Evolutionary conservation across 805 yeast genomes (phyloP).

Genomic region (Zygosaccharomyces kombuchaensis): DNA sequence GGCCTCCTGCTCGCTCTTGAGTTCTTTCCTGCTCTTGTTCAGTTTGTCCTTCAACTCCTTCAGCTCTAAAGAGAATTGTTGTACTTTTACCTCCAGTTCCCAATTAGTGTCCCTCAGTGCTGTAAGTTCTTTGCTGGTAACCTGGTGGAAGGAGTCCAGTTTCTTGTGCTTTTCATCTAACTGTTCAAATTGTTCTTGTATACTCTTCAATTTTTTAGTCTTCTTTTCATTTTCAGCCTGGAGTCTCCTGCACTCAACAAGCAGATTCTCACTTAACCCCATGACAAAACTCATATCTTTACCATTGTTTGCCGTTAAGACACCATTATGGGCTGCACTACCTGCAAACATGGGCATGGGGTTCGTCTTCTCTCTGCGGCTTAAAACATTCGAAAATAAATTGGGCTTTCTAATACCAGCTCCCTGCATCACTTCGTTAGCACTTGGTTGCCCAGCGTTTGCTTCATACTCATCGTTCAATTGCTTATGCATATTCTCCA

Average conservation of each 20-base stretch:
- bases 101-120: constrained; percentile 55
- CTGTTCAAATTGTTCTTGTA: constrained; percentile 42
- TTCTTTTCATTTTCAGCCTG: constrained; percentile 57
- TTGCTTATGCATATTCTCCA: constrained; percentile 25
- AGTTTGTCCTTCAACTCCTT: constrained; percentile 41
- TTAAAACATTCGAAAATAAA: constrained; percentile 12
- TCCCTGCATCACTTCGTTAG: constrained; percentile 4
- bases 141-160: constrained; percentile 18
- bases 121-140: constrained; percentile 13
- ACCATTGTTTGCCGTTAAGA: constrained; percentile 32
- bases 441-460: constrained; percentile 2
- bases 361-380: constrained; percentile 16
- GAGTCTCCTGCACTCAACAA: constrained; percentile 65
- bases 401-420: constrained; percentile 9
- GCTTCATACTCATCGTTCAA: constrained; percentile 15
- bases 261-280: constrained; percentile 66
- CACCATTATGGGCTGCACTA: constrained; percentile 28
- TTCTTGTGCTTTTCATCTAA: constrained; percentile 20
- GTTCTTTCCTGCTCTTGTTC: constrained; percentile 38
- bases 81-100: constrained; percentile 56
- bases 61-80: constrained; percentile 34
- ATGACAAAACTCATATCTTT: constrained; percentile 69
- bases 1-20: constrained; percentile 22
- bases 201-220: constrained; percentile 40
- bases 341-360: constrained; percentile 26